Evolutionary conservation across 2,329 filamentous ascomycete genomes (phyloP).

Genomic region (Diaporthe caulivora): DNA sequence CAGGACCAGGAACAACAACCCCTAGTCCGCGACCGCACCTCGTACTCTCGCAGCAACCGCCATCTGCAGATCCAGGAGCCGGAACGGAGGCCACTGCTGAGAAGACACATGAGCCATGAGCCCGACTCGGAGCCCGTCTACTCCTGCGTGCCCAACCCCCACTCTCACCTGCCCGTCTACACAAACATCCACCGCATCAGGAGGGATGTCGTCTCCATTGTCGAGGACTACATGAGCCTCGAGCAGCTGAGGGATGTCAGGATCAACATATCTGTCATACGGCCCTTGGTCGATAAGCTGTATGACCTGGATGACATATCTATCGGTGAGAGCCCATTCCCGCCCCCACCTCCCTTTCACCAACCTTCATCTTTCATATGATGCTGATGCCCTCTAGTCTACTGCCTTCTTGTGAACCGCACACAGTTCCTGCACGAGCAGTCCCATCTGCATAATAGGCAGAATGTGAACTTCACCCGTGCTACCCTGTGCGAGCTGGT

Average conservation of each 20-base stretch:
- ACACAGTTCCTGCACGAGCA: conserved; percentile 85
- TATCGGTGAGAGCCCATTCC: conserved; percentile 63
- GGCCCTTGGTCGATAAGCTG: conserved; percentile 85
- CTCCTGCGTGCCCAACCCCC: conserved; percentile 68
- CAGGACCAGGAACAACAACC: background rate
- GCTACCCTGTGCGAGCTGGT: conserved; percentile 85
- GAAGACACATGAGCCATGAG: conserved; percentile 51
- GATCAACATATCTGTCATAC: conserved; percentile 84
- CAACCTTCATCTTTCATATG: background rate
- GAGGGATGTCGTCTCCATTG: conserved; percentile 72
- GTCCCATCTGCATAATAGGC: conserved; percentile 78
- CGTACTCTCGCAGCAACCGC: conserved; percentile 29
- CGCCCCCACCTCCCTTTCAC: background rate
- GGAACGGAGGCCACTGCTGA: conserved; percentile 54
- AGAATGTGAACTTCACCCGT: conserved; percentile 84
- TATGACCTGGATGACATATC: conserved; percentile 85
- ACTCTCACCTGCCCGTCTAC: conserved; percentile 78
- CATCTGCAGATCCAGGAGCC: conserved; percentile 38
- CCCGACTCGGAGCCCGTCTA: conserved; percentile 58
- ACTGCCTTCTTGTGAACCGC: conserved; percentile 86
- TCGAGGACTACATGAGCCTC: conserved; percentile 74
- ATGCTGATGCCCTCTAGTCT: conserved; percentile 63
- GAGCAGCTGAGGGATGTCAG: conserved; percentile 84
- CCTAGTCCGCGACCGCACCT: background rate
- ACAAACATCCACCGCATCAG: conserved; percentile 81